Percentiles rank a stretch among this genome's conserved stretches.
Evolutionary conservation across 345 rosid genomes (phyloP).

Genomic region (Syzygium aqueum): DNA sequence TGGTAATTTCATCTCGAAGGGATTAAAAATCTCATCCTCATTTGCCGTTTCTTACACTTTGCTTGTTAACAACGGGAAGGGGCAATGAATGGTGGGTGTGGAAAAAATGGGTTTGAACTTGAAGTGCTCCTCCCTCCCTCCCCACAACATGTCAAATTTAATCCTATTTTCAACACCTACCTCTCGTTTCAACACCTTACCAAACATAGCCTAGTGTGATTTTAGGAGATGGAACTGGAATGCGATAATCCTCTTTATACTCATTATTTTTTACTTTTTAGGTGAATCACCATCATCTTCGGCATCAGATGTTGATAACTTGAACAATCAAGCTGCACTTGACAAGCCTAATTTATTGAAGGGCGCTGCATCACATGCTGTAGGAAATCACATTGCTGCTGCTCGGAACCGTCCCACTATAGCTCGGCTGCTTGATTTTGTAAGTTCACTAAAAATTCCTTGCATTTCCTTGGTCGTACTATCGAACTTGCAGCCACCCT

Average conservation of each 20-base stretch:
- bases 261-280: slow-evolving; percentile 6
- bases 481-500: not conserved
- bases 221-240: not conserved
- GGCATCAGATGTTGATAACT: slow-evolving; percentile 74
- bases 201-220: not conserved
- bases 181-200: not conserved
- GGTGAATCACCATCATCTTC: slow-evolving; percentile 95
- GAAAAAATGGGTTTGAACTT: not conserved
- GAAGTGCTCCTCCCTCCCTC: not conserved
- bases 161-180: not conserved
- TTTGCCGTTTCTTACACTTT: not conserved
- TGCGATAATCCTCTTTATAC: not conserved
- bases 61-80: not conserved
- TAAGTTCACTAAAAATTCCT: slow-evolving; percentile 26
- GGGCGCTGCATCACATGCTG: slow-evolving; percentile 31
- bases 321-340: slow-evolving; percentile 38
- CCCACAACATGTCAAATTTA: not conserved
- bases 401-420: slow-evolving; percentile 34
- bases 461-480: not conserved
- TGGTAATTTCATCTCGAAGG: not conserved
- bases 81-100: not conserved
- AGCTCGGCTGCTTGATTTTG: slow-evolving; percentile 49
- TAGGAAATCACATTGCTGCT: slow-evolving; percentile 36
- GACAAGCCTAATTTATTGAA: slow-evolving; percentile 44
- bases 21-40: not conserved